phyloP scores from a whole-genome alignment of 768 basidiomycete species.

The Termitomyces titanicus region DNA sequence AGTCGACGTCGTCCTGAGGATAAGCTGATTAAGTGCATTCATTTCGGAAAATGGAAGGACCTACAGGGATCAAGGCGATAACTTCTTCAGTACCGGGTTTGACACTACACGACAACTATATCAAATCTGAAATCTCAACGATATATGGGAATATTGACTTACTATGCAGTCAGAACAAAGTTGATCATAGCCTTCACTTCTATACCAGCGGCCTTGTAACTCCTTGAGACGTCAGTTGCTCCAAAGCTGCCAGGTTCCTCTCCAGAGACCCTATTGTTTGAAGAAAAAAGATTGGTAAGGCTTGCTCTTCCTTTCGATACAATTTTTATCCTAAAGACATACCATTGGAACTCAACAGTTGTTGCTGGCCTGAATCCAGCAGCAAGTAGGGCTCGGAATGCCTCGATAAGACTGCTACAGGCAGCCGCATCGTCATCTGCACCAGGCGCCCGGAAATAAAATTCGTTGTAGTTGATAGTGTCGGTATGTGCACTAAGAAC shows the following conservation, averaged over 20 bases:
- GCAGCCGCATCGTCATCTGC: constrained; percentile 40
- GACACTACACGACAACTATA: constrained; percentile 34
- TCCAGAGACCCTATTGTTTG: constrained; percentile 27
- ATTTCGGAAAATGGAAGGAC: neutral
- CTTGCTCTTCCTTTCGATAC: too few relatives aligned
- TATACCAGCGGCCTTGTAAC: constrained; percentile 37
- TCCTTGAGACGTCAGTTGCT: constrained; percentile 40
- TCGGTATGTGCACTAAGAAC: too few relatives aligned
- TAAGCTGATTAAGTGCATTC: neutral
- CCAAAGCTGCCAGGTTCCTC: constrained; percentile 50
- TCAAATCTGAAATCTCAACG: neutral
- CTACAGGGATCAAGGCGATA: constrained; percentile 31
- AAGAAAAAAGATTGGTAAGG: too few relatives aligned
- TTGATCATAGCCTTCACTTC: constrained; percentile 40
- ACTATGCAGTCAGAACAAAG: constrained; percentile 42
- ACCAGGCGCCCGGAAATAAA: constrained; percentile 28
- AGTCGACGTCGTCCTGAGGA: constrained; percentile 27
- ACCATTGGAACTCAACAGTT: constrained; percentile 50
- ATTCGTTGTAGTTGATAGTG: constrained; percentile 23
- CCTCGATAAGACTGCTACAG: constrained; percentile 41
- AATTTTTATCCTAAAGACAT: too few relatives aligned
- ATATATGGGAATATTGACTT: constrained; percentile 9
- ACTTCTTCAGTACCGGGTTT: constrained; percentile 37
- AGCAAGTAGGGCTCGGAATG: constrained; percentile 37
- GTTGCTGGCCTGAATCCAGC: constrained; percentile 37